Percentiles rank a stretch among this genome's conserved stretches.
Evolutionary conservation across 148 eudicot species (phyloP).

Genomic region (Spergularia marina): DNA sequence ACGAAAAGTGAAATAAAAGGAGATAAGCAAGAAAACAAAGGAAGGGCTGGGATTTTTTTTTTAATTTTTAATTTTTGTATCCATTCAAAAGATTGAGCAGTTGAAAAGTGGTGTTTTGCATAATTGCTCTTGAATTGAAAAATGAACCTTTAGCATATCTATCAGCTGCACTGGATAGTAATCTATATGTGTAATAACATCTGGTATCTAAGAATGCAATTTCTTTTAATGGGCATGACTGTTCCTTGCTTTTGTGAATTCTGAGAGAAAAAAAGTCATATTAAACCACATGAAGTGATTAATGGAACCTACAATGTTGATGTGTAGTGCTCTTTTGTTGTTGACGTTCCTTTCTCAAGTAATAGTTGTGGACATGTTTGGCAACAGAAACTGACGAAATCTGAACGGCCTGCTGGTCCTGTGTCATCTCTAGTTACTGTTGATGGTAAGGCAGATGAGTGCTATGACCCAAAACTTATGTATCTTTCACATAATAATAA

Average conservation of each 20-base stretch:
- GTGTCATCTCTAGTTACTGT: slow-evolving; percentile 53
- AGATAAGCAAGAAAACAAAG: no score
- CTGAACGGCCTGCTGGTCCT: slow-evolving; percentile 58
- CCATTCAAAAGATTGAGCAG: neutral
- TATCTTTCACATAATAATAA: neutral
- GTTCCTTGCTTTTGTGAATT: slow-evolving; percentile 1
- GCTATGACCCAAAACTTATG: neutral
- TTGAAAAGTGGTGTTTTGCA: neutral
- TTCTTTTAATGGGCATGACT: neutral
- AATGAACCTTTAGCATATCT: neutral
- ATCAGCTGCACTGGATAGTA: neutral
- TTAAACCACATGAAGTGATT: neutral
- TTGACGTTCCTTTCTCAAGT: neutral
- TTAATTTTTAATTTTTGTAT: no score
- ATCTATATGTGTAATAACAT: neutral
- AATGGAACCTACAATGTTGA: neutral
- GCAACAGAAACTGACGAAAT: slow-evolving; percentile 61
- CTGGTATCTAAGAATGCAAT: neutral
- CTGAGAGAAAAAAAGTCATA: neutral
- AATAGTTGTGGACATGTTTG: slow-evolving; percentile 13
- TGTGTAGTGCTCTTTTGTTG: neutral
- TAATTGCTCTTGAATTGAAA: neutral
- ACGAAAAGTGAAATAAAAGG: no score
- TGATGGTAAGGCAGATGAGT: slow-evolving; percentile 50
- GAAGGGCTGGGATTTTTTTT: no score